phyloP scores from a whole-genome alignment of 768 basidiomycete species.

The Boletus subcaerulescens region DNA sequence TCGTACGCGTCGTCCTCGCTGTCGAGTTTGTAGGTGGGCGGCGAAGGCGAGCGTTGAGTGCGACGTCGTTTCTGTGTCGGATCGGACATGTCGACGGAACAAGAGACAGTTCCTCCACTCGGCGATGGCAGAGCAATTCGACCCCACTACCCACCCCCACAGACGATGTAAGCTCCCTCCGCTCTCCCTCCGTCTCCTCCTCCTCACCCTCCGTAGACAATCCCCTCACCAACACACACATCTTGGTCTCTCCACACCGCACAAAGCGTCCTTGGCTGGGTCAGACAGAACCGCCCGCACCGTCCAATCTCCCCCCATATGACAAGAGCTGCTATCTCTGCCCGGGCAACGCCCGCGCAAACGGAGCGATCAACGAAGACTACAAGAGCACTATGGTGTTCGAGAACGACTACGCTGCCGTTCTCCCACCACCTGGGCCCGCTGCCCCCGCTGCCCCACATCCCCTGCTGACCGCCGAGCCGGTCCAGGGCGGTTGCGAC shows the following conservation, averaged over 20 bases:
- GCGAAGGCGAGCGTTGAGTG: conserved; percentile 55
- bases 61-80: conserved; percentile 49
- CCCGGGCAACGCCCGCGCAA: conserved; percentile 75
- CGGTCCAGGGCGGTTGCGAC: conserved; percentile 82
- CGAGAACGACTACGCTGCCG: conserved; percentile 80
- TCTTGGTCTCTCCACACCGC: conserved; percentile 88
- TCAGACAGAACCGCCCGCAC: conserved; percentile 68
- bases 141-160: conserved; percentile 64
- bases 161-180: conserved; percentile 53
- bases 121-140: conserved; percentile 40
- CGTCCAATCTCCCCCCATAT: conserved; percentile 52
- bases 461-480: conserved; percentile 59
- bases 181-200: background rate
- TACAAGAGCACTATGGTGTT: conserved; percentile 73
- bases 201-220: conserved; percentile 52
- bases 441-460: conserved; percentile 49
- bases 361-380: conserved; percentile 63
- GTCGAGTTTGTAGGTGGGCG: conserved; percentile 57
- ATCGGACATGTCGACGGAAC: conserved; percentile 24
- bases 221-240: conserved; percentile 70
- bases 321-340: conserved; percentile 84
- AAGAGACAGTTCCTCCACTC: background rate
- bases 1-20: conserved; percentile 65
- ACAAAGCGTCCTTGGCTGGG: conserved; percentile 91
- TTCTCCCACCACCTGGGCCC: conserved; percentile 64